Conservation (phyloP, 1,139 yeast genomes). For the Hyphopichia fennica region DNA sequence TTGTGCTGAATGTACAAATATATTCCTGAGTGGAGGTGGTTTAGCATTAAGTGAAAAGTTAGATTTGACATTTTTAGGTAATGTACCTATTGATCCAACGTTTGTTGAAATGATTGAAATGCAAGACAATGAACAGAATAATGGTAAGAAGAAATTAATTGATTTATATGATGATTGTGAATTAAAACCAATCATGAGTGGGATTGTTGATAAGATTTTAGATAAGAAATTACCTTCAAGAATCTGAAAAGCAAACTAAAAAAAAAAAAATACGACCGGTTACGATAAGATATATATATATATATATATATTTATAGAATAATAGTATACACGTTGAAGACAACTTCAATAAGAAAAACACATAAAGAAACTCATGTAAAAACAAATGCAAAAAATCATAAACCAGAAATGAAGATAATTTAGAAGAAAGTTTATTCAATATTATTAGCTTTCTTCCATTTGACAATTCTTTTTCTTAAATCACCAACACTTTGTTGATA, state of each 20-base stretch:
- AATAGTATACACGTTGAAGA: not conserved
- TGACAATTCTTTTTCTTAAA: constrained; percentile 61
- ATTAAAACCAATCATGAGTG: constrained; percentile 50
- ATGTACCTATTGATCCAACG: constrained; percentile 88
- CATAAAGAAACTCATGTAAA: not conserved
- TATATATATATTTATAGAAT: not conserved
- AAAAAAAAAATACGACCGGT: not conserved
- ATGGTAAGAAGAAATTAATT: constrained; percentile 22
- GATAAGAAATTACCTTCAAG: constrained; percentile 37
- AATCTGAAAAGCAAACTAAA: constrained; percentile 6
- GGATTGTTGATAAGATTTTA: constrained; percentile 48
- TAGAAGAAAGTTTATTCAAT: constrained; percentile 9
- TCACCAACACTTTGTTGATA: constrained; percentile 88
- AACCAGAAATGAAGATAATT: not conserved
- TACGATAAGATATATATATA: constrained; percentile 4
- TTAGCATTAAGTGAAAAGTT: constrained; percentile 59
- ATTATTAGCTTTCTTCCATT: constrained; percentile 59
- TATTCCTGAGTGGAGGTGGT: constrained; percentile 96
- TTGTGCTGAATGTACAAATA: constrained; percentile 88
- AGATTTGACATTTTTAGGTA: constrained; percentile 71
- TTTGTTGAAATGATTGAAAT: constrained; percentile 83
- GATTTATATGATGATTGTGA: constrained; percentile 39
- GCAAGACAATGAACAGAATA: constrained; percentile 31
- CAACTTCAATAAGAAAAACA: not conserved
- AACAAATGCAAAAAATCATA: not conserved